A percentile compares a stretch with the other conserved stretches of the same genome.
Conservation (phyloP, 2,329 filamentous ascomycete genomes). For the Hymenotorrendiella dingleyae region DNA sequence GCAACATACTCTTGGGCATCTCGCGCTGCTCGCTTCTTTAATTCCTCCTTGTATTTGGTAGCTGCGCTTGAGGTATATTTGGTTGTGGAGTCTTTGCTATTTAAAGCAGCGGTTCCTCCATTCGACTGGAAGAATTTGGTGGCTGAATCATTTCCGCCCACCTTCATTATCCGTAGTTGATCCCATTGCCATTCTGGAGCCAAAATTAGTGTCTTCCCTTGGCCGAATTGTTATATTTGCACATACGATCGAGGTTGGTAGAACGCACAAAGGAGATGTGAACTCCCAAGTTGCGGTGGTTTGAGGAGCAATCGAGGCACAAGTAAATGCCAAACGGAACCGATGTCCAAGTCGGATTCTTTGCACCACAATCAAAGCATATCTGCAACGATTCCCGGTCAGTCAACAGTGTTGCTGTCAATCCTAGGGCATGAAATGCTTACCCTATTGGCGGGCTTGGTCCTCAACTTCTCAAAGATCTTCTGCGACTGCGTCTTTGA, state of each 20-base stretch:
- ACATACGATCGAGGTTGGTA: constrained; percentile 94
- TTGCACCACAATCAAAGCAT: constrained; percentile 97
- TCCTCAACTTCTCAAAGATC: constrained; percentile 96
- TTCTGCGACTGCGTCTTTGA: constrained; percentile 93
- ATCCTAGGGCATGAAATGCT: constrained; percentile 15
- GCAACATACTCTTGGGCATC: constrained; percentile 77
- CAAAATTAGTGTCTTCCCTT: constrained; percentile 20
- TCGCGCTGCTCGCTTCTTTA: constrained; percentile 75
- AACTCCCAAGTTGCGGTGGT: constrained; percentile 95
- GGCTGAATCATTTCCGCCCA: constrained; percentile 94
- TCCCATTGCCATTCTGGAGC: constrained; percentile 93
- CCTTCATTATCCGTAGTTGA: constrained; percentile 94
- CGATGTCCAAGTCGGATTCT: constrained; percentile 98
- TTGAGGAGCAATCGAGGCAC: constrained; percentile 93
- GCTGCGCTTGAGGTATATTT: constrained; percentile 95
- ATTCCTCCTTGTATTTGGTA: constrained; percentile 95
- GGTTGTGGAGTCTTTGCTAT: constrained; percentile 93
- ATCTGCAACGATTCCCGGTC: constrained; percentile 48
- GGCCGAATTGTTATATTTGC: constrained; percentile 16
- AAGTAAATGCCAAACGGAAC: constrained; percentile 97
- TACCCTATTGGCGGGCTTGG: constrained; percentile 92
- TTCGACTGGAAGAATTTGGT: constrained; percentile 98
- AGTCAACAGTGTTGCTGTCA: constrained; percentile 23
- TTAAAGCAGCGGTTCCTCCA: constrained; percentile 85
- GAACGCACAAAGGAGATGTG: constrained; percentile 99